Evolutionary conservation across 371 early-diverging fungal species (phyloP).

Genomic region (Mortierella sp.): DNA sequence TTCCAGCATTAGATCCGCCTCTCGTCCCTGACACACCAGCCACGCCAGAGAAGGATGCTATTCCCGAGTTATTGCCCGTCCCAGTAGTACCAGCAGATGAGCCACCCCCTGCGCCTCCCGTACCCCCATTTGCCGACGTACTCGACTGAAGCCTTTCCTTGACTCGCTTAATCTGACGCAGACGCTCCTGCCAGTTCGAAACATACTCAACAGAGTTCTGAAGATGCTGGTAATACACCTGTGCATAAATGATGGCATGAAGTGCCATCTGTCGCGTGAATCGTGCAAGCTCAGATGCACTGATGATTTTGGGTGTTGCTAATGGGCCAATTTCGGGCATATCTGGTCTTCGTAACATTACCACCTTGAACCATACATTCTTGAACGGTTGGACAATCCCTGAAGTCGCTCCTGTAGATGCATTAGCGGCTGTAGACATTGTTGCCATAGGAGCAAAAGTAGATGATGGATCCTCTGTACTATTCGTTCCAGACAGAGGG

Average conservation of each 20-base stretch:
- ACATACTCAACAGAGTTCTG: constrained; percentile 76
- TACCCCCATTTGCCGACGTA: neutral
- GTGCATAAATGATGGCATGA: constrained; percentile 92
- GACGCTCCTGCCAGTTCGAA: constrained; percentile 87
- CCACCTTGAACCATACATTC: constrained; percentile 71
- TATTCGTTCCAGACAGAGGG: neutral
- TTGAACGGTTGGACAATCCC: constrained; percentile 49
- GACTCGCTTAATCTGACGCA: constrained; percentile 88
- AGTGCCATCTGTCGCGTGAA: constrained; percentile 90
- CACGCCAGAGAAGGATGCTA: neutral
- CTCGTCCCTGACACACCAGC: neutral
- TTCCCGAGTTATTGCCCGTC: neutral
- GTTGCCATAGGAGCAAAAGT: constrained; percentile 9
- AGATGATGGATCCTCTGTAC: constrained; percentile 8
- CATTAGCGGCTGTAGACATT: neutral
- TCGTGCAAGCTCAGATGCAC: constrained; percentile 78
- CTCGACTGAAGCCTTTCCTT: constrained; percentile 60
- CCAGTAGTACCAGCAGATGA: neutral
- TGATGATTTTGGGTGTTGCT: constrained; percentile 85
- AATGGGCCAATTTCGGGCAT: constrained; percentile 90
- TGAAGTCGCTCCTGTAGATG: neutral
- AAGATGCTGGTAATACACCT: constrained; percentile 73
- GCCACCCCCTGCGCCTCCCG: constrained; percentile 12
- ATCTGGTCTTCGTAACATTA: constrained; percentile 80
- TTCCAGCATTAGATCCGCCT: constrained; percentile 16